These are phyloP conservation scores for Xylaria acuta DNA, from an alignment of 495 filamentous ascomycete species.

Conservation along the genomic window DNA sequence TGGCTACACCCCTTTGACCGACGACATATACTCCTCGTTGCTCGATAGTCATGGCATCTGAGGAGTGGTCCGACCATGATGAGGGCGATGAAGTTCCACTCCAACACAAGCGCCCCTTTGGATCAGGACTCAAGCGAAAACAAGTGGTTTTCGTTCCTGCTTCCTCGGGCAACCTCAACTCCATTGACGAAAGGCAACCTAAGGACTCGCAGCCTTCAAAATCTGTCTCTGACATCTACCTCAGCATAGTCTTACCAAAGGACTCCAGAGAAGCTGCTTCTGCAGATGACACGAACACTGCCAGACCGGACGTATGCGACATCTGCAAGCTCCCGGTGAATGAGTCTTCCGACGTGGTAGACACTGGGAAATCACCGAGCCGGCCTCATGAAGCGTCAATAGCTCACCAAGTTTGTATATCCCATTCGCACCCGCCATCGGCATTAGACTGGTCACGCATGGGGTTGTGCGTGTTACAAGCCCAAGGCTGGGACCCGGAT, in stretches of 20 bases:
- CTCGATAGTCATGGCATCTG: constrained; percentile 27
- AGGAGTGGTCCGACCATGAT: constrained; percentile 39
- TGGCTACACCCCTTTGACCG: not conserved
- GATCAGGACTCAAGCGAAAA: constrained; percentile 76
- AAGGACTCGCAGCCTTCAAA: constrained; percentile 36
- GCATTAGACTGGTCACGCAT: constrained; percentile 77
- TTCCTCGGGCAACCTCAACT: constrained; percentile 54
- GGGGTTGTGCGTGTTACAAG: constrained; percentile 75
- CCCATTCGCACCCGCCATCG: constrained; percentile 85
- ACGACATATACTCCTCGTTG: not conserved
- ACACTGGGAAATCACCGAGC: constrained; percentile 2
- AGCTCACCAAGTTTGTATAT: constrained; percentile 80
- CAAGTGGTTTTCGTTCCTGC: constrained; percentile 83
- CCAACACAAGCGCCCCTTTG: constrained; percentile 77
- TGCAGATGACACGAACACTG: constrained; percentile 26
- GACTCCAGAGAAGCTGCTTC: constrained; percentile 35
- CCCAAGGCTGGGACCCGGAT: constrained; percentile 90
- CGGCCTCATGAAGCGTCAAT: constrained; percentile 72
- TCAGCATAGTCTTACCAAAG: constrained; percentile 70
- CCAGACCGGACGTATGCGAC: constrained; percentile 31
- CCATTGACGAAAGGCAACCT: constrained; percentile 43
- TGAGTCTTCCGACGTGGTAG: constrained; percentile 27
- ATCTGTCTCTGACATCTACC: constrained; percentile 70
- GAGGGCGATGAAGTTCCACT: constrained; percentile 68
- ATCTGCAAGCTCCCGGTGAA: constrained; percentile 47